Evolutionary conservation across 768 basidiomycete genomes (phyloP).

Genomic region (Pleurotus ostreatus): DNA sequence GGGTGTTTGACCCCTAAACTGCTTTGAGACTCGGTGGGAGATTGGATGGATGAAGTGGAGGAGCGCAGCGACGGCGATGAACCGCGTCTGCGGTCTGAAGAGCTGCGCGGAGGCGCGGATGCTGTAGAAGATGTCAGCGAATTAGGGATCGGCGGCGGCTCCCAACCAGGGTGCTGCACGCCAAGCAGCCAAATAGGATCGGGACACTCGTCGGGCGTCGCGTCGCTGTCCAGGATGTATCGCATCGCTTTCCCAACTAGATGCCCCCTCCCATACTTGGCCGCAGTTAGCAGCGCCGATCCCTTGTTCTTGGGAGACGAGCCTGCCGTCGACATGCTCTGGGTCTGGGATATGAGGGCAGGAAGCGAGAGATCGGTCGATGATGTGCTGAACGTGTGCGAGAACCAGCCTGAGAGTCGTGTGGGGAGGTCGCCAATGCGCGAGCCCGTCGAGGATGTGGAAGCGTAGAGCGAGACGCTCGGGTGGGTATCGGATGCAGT

Average conservation of each 20-base stretch:
- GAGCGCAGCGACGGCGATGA: slow-evolving; percentile 44
- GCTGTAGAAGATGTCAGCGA: slow-evolving; percentile 13
- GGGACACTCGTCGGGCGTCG: slow-evolving; percentile 73
- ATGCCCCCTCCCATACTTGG: slow-evolving; percentile 71
- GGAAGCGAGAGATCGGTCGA: slow-evolving; percentile 71
- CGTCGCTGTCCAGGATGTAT: slow-evolving; percentile 88
- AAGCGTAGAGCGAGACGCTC: slow-evolving; percentile 29
- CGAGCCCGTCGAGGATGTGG: slow-evolving; percentile 39
- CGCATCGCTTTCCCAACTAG: slow-evolving; percentile 75
- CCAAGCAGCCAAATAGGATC: slow-evolving; percentile 92
- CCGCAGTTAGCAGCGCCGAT: slow-evolving; percentile 57
- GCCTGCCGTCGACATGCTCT: slow-evolving; percentile 9
- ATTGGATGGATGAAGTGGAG: slow-evolving; percentile 28
- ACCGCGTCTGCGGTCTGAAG: slow-evolving; percentile 11
- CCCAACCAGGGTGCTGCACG: slow-evolving; percentile 75
- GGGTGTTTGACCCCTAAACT: slow-evolving; percentile 25
- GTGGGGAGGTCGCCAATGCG: slow-evolving; percentile 69
- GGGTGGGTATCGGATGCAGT: slow-evolving; percentile 38
- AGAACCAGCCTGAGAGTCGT: slow-evolving; percentile 77
- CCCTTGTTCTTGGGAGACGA: slow-evolving; percentile 24
- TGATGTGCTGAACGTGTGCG: slow-evolving; percentile 71
- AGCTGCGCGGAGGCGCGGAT: slow-evolving; percentile 8
- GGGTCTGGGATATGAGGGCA: slow-evolving; percentile 40
- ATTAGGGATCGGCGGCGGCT: slow-evolving; percentile 28
- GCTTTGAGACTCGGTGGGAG: slow-evolving; percentile 9